A percentile compares a stretch with the other conserved stretches of the same genome.
Conservation (phyloP, 164 flowering plant species). For the Tinospora cordifolia region DNA sequence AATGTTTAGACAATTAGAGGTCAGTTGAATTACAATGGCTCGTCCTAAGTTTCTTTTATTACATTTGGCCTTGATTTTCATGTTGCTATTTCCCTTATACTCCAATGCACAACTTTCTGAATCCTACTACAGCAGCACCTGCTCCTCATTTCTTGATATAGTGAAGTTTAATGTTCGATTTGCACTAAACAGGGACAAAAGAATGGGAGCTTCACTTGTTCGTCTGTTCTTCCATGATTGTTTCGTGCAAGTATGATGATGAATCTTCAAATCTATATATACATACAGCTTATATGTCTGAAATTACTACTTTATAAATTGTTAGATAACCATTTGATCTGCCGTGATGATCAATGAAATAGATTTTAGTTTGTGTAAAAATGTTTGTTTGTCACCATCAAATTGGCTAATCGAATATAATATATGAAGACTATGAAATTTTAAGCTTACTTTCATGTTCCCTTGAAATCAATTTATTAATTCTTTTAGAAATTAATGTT, state of each 20-base stretch:
- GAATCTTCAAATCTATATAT: not conserved
- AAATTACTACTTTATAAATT: not conserved
- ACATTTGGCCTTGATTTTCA: not conserved
- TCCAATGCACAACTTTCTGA: constrained; percentile 20
- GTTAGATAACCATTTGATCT: not conserved
- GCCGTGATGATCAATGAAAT: not conserved
- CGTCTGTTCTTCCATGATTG: constrained; percentile 50
- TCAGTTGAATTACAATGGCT: constrained; percentile 13
- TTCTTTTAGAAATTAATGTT: too few species aligned
- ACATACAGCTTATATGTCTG: not conserved
- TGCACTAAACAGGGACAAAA: constrained; percentile 29
- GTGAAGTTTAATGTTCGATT: constrained; percentile 24
- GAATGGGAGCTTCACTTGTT: constrained; percentile 45
- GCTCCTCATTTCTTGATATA: constrained; percentile 24
- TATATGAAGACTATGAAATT: too few species aligned
- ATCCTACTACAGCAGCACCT: constrained; percentile 22
- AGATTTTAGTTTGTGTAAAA: too few species aligned
- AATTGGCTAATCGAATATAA: too few species aligned
- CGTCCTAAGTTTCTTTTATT: constrained; percentile 3
- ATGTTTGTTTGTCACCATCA: too few species aligned
- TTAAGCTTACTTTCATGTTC: too few species aligned
- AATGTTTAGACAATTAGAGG: not conserved
- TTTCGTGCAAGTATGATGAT: constrained; percentile 31
- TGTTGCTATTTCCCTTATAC: constrained; percentile 7
- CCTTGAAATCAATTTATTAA: too few species aligned